Base-by-base conservation (phyloP, 169 alveolate species). In the Plasmodium reichenowi region DNA sequence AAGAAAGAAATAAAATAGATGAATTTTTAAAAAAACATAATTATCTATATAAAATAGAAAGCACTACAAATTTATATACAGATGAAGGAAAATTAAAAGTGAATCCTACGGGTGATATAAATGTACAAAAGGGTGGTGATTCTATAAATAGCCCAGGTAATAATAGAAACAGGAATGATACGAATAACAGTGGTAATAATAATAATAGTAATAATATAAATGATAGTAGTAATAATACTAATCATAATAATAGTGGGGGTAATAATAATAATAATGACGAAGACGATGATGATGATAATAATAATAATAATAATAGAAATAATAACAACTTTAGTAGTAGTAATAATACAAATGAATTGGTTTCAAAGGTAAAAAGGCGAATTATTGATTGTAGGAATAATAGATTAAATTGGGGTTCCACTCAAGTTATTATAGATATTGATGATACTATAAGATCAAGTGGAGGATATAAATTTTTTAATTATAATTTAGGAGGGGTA, bases 361-460 rank as follows among this genome's bases (percentile, higher is more conserved):
- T 3, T 20, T 58, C 43, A 0, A 78, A 78, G 50, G 12, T 78
- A 70, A 78, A 78, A 59, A 64, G 89, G 45, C 32, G 89, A 52
- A 63, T 78, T 24, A 78, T 78, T 20, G 89, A 78, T 59, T 78
- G 89, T 58, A 78, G 47, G 32, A 78, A 93, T 75, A 95, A 92
- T 8, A 29, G 43, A 9, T 54, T 70, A 62, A 64, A 86, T 8
- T 63, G 76, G 87, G 88, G 71, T 24, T 22, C 88, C 1, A 52
- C 91, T 22, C 92, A 94, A 93, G 96, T 94, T 6, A 88, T 95
- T 45, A 93, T 95, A 15, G 97, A 95, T 60, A 93, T 95, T 52
- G 97, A 95, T 67, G 97, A 95, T 66, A 95, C 97, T n/a, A 88
- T 95, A 22, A 93, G 93, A 73, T 95, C 97, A 20, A 95, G 97